Base-by-base conservation (phyloP, 257 asterid genomes). In the Parsonsia alboflavescens region DNA sequence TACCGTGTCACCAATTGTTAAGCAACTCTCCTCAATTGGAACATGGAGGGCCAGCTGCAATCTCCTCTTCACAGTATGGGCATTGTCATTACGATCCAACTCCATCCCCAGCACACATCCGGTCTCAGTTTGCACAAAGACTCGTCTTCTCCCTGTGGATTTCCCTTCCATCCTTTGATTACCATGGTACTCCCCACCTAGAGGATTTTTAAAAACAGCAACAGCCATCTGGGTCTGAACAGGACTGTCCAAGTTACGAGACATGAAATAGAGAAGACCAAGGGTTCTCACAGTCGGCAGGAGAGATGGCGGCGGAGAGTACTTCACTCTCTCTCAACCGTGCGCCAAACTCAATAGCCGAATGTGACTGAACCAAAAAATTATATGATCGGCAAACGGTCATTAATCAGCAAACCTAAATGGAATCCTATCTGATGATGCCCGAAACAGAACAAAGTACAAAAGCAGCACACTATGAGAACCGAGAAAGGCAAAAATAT, bases 181-280 rank as follows among this genome's bases (percentile, higher is more conserved):
- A 76, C 96, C 96, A 67, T 72, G 92, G 87, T 84, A 91, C 65
- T 93, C 97, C 72, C 89, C 90, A 66, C 89, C 84, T 45, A 90
- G 83, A 1, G 96, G 96, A 53, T 83, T 89, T 84, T 84, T 90
- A 73, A 90, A 90, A 75, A 88, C 89, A 73, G 96, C 91, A 72
- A 95, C 92, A 75, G 99, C 98, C 99, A 95, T 95, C 81, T 90
- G 96, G 50, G 98, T 95, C 82, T 89, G 94, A 78, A 92, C 93
- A 76, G 98, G 96, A 82, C 98, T 90, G 75, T 90, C 92, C 74
- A 85, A 79, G 78, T 92, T 90, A 73, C 82, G 92, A 81, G 97
- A 89, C 98, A 92, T 95, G 81, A 80, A 88, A 78, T 63, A 83
- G 73, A 73, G 76, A 75, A 71, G 62, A 75, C 72, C 71, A 39